phyloP scores from a whole-genome alignment of 2,329 filamentous ascomycete species.

The Ceratocystis huliohia region DNA sequence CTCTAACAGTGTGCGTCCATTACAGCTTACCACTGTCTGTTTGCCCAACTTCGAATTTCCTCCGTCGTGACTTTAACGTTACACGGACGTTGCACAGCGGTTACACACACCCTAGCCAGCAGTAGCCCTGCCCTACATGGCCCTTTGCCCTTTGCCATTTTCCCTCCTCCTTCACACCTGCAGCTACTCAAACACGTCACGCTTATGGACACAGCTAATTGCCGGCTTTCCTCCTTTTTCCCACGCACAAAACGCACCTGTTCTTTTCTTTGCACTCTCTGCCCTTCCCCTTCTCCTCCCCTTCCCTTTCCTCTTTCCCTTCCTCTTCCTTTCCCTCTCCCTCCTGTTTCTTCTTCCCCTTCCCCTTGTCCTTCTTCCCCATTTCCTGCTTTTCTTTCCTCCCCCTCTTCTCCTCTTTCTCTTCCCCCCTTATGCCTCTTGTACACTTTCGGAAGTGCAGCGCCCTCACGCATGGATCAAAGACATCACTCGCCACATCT shows the following conservation, averaged over 20 bases:
- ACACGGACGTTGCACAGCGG: neutral
- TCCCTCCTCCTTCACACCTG: too few species aligned
- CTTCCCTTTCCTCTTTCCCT: too few species aligned
- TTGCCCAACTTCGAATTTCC: neutral
- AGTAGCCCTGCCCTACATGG: neutral
- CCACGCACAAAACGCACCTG: neutral
- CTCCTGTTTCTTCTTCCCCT: neutral
- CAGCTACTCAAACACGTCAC: too few species aligned
- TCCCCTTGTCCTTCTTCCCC: neutral
- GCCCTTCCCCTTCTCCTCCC: too few species aligned
- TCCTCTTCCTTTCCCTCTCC: too few species aligned
- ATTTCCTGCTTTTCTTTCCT: neutral
- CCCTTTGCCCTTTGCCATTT: too few species aligned
- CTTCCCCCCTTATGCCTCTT: neutral
- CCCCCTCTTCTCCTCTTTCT: neutral
- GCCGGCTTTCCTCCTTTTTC: neutral
- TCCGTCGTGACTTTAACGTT: neutral
- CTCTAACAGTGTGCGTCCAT: too few species aligned
- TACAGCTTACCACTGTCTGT: neutral
- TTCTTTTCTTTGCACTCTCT: neutral
- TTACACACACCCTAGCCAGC: neutral
- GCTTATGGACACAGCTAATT: neutral
- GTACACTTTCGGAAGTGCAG: constrained; percentile 6
- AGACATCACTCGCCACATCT: constrained; percentile 18
- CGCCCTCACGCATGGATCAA: constrained; percentile 9